These are phyloP conservation scores for Geosiphon pyriformis DNA, from an alignment of 192 early-diverging fungal species.

Conservation along the genomic window DNA sequence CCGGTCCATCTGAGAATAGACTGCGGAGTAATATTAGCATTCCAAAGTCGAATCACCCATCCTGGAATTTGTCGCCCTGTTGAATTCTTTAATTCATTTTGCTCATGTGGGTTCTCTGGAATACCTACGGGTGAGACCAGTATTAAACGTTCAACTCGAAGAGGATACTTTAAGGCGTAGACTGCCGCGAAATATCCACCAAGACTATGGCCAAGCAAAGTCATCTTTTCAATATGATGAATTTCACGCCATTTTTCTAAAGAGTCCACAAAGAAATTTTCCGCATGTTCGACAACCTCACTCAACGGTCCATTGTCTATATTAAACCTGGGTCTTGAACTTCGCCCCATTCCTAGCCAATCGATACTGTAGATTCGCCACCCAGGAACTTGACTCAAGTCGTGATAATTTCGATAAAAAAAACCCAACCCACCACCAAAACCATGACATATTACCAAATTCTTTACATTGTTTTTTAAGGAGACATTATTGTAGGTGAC, in stretches of 20 bases:
- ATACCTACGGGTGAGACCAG: conserved; percentile 59
- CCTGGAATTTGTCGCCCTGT: conserved; percentile 26
- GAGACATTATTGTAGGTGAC: neutral
- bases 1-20: conserved; percentile 69
- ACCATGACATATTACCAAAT: conserved; percentile 69
- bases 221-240: conserved; percentile 77
- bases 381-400: conserved; percentile 45
- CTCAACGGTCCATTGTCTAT: conserved; percentile 42
- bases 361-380: conserved; percentile 69
- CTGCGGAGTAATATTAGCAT: conserved; percentile 75
- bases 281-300: conserved; percentile 53
- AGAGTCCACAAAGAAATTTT: conserved; percentile 84
- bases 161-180: conserved; percentile 85
- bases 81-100: conserved; percentile 22
- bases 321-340: conserved; percentile 66
- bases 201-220: conserved; percentile 77
- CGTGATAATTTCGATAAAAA: conserved; percentile 57
- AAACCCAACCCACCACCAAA: conserved; percentile 79
- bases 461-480: conserved; percentile 4
- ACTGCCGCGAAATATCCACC: conserved; percentile 82
- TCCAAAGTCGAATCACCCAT: conserved; percentile 59
- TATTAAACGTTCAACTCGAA: conserved; percentile 80
- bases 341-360: conserved; percentile 96
- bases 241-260: conserved; percentile 82
- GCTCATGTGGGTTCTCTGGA: conserved; percentile 49